Conservation (phyloP, 495 filamentous ascomycete genomes). For the Neurospora sp. region DNA sequence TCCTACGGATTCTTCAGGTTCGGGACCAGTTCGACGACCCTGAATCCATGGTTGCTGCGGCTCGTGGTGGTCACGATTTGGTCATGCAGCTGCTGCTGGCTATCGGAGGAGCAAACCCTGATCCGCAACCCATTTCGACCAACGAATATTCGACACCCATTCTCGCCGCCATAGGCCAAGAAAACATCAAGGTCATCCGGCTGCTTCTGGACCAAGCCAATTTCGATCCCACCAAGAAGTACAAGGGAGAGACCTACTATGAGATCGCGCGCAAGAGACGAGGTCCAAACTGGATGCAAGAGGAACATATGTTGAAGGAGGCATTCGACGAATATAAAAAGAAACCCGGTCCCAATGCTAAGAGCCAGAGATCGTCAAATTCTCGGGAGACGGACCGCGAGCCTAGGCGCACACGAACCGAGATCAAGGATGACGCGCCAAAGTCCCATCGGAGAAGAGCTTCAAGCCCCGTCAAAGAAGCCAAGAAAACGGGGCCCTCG, state of each 20-base stretch:
- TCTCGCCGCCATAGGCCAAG: constrained; percentile 85
- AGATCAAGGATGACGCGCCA: constrained; percentile 30
- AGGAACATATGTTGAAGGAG: constrained; percentile 68
- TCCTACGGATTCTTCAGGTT: constrained; percentile 70
- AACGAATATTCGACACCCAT: constrained; percentile 75
- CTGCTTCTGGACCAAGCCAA: constrained; percentile 67
- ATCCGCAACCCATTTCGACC: constrained; percentile 53
- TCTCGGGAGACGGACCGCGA: constrained; percentile 49
- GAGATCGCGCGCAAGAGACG: constrained; percentile 74
- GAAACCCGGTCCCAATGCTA: constrained; percentile 28
- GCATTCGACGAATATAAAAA: constrained; percentile 61
- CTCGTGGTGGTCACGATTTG: constrained; percentile 82
- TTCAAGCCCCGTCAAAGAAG: constrained; percentile 38
- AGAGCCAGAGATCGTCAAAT: constrained; percentile 42
- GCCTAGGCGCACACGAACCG: constrained; percentile 36
- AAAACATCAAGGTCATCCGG: constrained; percentile 71
- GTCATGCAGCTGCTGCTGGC: constrained; percentile 79
- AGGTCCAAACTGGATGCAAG: constrained; percentile 83
- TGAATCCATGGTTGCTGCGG: constrained; percentile 78
- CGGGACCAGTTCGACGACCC: constrained; percentile 60
- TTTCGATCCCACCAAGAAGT: constrained; percentile 68
- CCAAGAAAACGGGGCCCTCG: constrained; percentile 23
- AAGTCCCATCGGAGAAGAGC: constrained; percentile 36
- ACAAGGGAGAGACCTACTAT: constrained; percentile 64
- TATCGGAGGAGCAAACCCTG: constrained; percentile 66